phyloP scores from a whole-genome alignment of 148 eudicot genomes.

The Heliamphora exappendiculata region DNA sequence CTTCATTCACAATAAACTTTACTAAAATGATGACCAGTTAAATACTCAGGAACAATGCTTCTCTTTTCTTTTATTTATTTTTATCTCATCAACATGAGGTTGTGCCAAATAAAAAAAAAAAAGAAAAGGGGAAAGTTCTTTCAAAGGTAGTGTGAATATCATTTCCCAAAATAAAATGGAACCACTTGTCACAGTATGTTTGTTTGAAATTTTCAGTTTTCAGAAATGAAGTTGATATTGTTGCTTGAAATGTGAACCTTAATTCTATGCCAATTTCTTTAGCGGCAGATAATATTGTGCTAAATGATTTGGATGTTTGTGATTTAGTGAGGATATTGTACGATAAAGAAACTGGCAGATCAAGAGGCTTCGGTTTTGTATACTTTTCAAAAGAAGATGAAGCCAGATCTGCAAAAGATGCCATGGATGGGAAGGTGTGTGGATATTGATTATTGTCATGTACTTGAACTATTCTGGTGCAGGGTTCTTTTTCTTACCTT shows the following conservation, averaged over 20 bases:
- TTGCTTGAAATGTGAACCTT: not conserved
- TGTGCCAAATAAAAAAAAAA: too few species aligned
- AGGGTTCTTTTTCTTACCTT: not conserved
- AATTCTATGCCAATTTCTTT: not conserved
- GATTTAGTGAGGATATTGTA: constrained; percentile 68
- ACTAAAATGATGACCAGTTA: not conserved
- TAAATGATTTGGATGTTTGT: constrained; percentile 8
- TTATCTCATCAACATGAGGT: too few species aligned
- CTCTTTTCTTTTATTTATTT: not conserved
- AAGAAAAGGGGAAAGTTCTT: too few species aligned
- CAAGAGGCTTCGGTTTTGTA: constrained; percentile 92
- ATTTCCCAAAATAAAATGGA: not conserved
- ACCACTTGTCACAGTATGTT: not conserved
- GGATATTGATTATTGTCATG: not conserved
- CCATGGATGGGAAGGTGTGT: constrained; percentile 83
- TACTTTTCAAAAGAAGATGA: constrained; percentile 53
- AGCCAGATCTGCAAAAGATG: constrained; percentile 62
- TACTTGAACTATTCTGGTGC: not conserved
- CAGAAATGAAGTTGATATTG: not conserved
- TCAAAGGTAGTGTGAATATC: too few species aligned
- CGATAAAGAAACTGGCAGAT: constrained; percentile 66
- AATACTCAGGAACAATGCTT: not conserved
- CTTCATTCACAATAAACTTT: not conserved
- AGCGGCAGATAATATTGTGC: not conserved
- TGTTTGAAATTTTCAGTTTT: not conserved